Conservation (phyloP, 495 filamentous ascomycete genomes). For the Antarctomyces pellizariae region DNA sequence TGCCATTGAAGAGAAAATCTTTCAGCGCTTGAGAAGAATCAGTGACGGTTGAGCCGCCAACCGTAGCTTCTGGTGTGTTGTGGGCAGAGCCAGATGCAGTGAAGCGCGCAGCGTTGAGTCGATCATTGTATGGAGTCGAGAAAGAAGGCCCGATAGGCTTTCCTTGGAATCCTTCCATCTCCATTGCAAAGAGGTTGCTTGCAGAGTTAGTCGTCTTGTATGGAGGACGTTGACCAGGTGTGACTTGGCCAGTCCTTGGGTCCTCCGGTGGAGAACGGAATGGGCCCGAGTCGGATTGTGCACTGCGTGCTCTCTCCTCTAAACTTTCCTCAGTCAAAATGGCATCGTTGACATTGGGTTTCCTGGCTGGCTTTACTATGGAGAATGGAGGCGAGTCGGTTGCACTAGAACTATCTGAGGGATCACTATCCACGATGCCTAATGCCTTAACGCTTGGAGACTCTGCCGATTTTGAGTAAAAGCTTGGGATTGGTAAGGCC, state of each 20-base stretch:
- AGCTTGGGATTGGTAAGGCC: constrained; percentile 78
- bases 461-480: constrained; percentile 51
- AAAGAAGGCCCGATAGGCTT: constrained; percentile 36
- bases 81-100: neutral
- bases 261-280: constrained; percentile 16
- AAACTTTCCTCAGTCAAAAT: too few species aligned
- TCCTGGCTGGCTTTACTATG: constrained; percentile 67
- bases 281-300: constrained; percentile 16
- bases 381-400: constrained; percentile 69
- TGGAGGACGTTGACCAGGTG: constrained; percentile 14
- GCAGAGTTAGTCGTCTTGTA: constrained; percentile 18
- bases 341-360: too few species aligned
- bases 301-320: constrained; percentile 32
- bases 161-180: constrained; percentile 33
- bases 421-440: constrained; percentile 14
- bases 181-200: constrained; percentile 37
- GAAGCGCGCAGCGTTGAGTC: constrained; percentile 30
- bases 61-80: constrained; percentile 1
- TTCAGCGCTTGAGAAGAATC: constrained; percentile 16
- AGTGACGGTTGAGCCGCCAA: constrained; percentile 3
- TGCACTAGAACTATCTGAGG: constrained; percentile 12
- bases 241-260: constrained; percentile 11
- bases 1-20: constrained; percentile 17
- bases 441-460: constrained; percentile 17
- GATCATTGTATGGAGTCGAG: constrained; percentile 40